These are phyloP conservation scores for Xylogone sp. DNA, from an alignment of 2,329 filamentous ascomycete species.

Conservation along the genomic window DNA sequence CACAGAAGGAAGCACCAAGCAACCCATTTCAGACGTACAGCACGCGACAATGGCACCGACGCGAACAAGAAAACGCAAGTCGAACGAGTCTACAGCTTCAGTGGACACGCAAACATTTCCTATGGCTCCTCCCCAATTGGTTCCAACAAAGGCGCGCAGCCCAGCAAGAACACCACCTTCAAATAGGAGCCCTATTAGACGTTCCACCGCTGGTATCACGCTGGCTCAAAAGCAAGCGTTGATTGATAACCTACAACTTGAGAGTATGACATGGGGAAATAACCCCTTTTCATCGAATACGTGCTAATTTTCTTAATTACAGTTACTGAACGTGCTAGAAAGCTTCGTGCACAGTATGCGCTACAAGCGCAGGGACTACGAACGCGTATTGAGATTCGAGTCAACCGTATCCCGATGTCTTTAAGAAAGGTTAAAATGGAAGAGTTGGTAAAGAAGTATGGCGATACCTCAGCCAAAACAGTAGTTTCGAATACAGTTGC, in stretches of 20 bases:
- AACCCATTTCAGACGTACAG: background rate
- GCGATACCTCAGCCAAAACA: slow-evolving; percentile 10
- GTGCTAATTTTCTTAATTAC: slow-evolving; percentile 3
- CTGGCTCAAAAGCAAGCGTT: slow-evolving; percentile 77
- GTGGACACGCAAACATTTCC: slow-evolving; percentile 23
- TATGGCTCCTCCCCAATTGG: slow-evolving; percentile 19
- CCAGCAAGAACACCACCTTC: slow-evolving; percentile 28
- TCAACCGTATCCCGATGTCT: slow-evolving; percentile 83
- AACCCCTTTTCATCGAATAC: slow-evolving; percentile 13
- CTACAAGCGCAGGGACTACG: slow-evolving; percentile 82
- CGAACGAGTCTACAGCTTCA: slow-evolving; percentile 26
- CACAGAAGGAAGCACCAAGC: slow-evolving; percentile 10
- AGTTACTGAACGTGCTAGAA: slow-evolving; percentile 87
- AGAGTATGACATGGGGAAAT: slow-evolving; percentile 55
- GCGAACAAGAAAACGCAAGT: slow-evolving; percentile 43
- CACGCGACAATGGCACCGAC: slow-evolving; percentile 40
- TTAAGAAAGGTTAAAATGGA: slow-evolving; percentile 78
- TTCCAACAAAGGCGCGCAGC: slow-evolving; percentile 35
- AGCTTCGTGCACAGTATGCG: slow-evolving; percentile 83
- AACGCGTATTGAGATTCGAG: slow-evolving; percentile 83
- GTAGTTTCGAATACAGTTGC: slow-evolving; percentile 9
- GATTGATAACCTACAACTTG: slow-evolving; percentile 84
- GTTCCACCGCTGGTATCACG: slow-evolving; percentile 57
- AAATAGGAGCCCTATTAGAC: slow-evolving; percentile 59
- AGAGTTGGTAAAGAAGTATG: slow-evolving; percentile 52